Evolutionary conservation across 2,329 filamentous ascomycete genomes (phyloP).

Genomic region (Talaromyces sp.): DNA sequence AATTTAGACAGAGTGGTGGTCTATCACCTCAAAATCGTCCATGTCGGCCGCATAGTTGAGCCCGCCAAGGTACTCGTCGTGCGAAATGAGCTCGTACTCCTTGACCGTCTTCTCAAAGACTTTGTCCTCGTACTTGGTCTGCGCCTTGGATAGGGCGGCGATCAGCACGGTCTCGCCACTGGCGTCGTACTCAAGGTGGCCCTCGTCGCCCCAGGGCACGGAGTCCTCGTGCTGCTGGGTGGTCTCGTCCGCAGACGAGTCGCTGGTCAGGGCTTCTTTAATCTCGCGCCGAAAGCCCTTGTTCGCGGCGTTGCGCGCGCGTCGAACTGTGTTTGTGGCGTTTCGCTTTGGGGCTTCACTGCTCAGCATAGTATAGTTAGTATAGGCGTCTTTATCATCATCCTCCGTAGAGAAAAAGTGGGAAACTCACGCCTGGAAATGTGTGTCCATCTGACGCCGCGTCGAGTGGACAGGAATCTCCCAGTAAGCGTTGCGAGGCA

Average conservation of each 20-base stretch:
- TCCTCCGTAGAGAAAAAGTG: too few relatives aligned
- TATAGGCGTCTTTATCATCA: background rate
- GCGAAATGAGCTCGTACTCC: slow-evolving; percentile 54
- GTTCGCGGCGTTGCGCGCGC: slow-evolving; percentile 15
- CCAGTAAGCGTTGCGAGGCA: background rate
- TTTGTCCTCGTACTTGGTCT: slow-evolving; percentile 55
- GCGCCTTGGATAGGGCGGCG: slow-evolving; percentile 51
- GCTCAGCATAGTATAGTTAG: background rate
- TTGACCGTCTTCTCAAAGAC: slow-evolving; percentile 57
- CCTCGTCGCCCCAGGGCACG: slow-evolving; percentile 38
- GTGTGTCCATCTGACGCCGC: background rate
- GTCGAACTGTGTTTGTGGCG: background rate
- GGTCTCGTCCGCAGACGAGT: slow-evolving; percentile 29
- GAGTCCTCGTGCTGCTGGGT: slow-evolving; percentile 27
- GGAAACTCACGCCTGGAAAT: background rate
- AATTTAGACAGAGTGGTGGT: slow-evolving; percentile 23
- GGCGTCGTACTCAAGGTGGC: slow-evolving; percentile 51
- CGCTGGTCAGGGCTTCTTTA: slow-evolving; percentile 26
- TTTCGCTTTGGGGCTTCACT: background rate
- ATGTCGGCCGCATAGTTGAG: slow-evolving; percentile 28
- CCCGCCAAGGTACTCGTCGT: slow-evolving; percentile 24
- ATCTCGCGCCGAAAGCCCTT: slow-evolving; percentile 26
- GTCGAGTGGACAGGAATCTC: background rate
- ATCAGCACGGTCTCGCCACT: slow-evolving; percentile 54
- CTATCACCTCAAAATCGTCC: slow-evolving; percentile 39